Evolutionary conservation across 768 basidiomycete species (phyloP).

Genomic region (Rubroboletus satanas): DNA sequence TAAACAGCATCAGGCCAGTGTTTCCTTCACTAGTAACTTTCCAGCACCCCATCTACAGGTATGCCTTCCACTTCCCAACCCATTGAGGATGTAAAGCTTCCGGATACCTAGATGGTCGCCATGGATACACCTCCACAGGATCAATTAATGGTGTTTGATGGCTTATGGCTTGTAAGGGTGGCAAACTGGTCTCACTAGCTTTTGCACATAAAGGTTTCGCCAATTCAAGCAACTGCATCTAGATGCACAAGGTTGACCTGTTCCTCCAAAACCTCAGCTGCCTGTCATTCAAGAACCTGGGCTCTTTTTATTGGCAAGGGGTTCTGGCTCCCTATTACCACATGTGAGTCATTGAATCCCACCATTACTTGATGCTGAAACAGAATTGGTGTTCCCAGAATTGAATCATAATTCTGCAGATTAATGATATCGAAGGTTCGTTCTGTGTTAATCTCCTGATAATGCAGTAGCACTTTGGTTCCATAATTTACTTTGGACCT

Average conservation of each 20-base stretch:
- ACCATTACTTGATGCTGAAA: too few species aligned
- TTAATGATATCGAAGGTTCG: too few species aligned
- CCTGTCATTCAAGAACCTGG: neutral
- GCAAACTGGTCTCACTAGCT: neutral
- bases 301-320: too few species aligned
- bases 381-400: too few species aligned
- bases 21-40: neutral
- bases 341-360: too few species aligned
- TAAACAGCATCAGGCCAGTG: conserved; percentile 3
- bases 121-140: neutral
- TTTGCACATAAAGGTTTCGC: neutral
- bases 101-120: neutral
- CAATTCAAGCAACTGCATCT: neutral
- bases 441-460: too few species aligned
- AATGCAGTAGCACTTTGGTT: too few species aligned
- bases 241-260: accelerated
- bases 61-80: neutral
- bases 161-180: neutral
- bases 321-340: too few species aligned
- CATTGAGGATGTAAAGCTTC: neutral
- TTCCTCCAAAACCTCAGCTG: neutral
- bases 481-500: too few species aligned
- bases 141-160: neutral
- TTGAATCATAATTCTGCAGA: too few species aligned
- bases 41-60: neutral